Conservation (phyloP, 345 rosid genomes). For the Eucalyptus cloeziana region DNA sequence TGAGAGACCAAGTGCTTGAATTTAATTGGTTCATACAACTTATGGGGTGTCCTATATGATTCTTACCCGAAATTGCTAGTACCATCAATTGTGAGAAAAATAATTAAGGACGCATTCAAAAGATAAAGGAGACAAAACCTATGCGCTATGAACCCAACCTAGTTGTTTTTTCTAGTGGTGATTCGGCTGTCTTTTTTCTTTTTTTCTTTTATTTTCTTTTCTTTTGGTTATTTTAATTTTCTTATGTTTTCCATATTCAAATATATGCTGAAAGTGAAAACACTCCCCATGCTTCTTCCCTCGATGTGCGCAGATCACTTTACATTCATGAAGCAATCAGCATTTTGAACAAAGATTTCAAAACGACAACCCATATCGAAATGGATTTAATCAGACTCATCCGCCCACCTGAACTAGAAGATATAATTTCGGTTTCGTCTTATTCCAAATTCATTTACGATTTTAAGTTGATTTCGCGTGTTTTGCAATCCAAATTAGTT, state of each 20-base stretch:
- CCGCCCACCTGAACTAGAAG: rapidly evolving
- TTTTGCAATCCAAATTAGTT: background rate
- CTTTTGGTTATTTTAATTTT: background rate
- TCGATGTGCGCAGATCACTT: background rate
- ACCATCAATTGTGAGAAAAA: background rate
- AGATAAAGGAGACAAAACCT: background rate
- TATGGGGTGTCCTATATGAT: background rate
- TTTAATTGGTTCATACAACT: background rate
- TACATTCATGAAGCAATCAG: background rate
- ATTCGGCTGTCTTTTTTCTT: background rate
- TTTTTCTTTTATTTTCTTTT: background rate
- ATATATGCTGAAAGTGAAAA: background rate
- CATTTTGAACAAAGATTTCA: background rate
- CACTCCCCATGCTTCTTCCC: background rate
- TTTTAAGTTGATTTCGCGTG: background rate
- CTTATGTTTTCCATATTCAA: background rate
- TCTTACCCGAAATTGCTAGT: background rate
- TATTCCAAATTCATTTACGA: background rate
- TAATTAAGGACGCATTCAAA: background rate
- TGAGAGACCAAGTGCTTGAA: background rate
- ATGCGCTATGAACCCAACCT: background rate
- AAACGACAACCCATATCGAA: background rate
- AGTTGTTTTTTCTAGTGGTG: background rate
- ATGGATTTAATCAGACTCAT: background rate
- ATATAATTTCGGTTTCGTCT: rapidly evolving